Conservation (phyloP, 306 rosid species). For the Trifolium repens region DNA sequence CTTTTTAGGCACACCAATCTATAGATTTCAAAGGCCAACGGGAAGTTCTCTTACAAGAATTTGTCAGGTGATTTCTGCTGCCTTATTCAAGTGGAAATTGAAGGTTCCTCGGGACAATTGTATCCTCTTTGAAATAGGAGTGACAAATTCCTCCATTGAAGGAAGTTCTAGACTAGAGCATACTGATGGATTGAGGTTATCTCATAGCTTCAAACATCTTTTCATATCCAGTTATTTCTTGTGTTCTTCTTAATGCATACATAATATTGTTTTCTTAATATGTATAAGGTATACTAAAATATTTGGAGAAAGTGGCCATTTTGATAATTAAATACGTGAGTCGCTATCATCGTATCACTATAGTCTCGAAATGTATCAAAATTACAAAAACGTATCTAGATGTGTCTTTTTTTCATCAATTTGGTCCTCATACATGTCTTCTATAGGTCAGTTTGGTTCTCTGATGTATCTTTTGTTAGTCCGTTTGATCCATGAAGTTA, state of each 20-base stretch:
- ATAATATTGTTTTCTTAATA: not conserved
- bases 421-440: not conserved
- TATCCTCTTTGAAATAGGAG: constrained; percentile 67
- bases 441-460: not conserved
- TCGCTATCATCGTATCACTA: not conserved
- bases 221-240: not conserved
- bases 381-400: not conserved
- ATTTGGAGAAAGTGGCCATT: not conserved
- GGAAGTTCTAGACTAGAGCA: constrained; percentile 80
- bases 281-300: not conserved
- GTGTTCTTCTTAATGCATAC: not conserved
- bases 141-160: constrained; percentile 68
- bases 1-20: constrained; percentile 70
- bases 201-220: constrained; percentile 7
- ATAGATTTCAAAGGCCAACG: constrained; percentile 76
- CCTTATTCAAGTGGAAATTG: constrained; percentile 63
- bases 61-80: constrained; percentile 80
- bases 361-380: not conserved
- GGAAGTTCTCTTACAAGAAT: constrained; percentile 89
- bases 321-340: not conserved
- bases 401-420: not conserved
- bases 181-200: constrained; percentile 74
- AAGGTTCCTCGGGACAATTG: constrained; percentile 63
- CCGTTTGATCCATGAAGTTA: not conserved
- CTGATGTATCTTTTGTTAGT: not conserved